These are phyloP conservation scores for Ramaria rubella DNA, from an alignment of 768 basidiomycete genomes.

Conservation along the genomic window DNA sequence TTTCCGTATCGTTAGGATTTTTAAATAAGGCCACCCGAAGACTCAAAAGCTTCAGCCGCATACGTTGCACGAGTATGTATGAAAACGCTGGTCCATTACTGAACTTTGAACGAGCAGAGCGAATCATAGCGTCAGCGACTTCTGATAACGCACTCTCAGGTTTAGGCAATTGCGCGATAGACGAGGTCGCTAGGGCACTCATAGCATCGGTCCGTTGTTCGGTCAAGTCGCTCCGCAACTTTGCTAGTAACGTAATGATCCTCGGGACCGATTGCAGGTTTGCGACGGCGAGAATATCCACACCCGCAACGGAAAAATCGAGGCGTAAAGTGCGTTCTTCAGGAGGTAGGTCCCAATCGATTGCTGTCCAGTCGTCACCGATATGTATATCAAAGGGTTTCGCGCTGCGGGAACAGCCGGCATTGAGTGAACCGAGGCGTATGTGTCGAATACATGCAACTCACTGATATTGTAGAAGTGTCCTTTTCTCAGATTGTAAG, in stretches of 20 bases:
- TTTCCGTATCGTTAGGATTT: slow-evolving; percentile 68
- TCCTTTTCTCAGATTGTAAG: slow-evolving; percentile 72
- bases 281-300: slow-evolving; percentile 57
- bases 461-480: slow-evolving; percentile 69
- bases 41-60: slow-evolving; percentile 59
- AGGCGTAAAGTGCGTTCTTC: slow-evolving; percentile 55
- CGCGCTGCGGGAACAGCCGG: slow-evolving; percentile 39
- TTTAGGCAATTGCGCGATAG: slow-evolving; percentile 60
- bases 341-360: slow-evolving; percentile 32
- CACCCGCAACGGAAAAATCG: slow-evolving; percentile 68
- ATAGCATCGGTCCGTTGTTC: slow-evolving; percentile 70
- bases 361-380: slow-evolving; percentile 74
- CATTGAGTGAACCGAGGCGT: neutral
- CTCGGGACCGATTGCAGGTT: slow-evolving; percentile 75
- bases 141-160: slow-evolving; percentile 77
- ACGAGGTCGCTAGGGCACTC: slow-evolving; percentile 71
- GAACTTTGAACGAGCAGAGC: slow-evolving; percentile 64
- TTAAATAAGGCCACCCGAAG: slow-evolving; percentile 73
- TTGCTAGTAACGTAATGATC: slow-evolving; percentile 65
- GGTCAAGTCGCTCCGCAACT: slow-evolving; percentile 67
- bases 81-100: slow-evolving; percentile 57
- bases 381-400: slow-evolving; percentile 72
- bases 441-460: slow-evolving; percentile 18
- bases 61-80: slow-evolving; percentile 62
- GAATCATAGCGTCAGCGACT: slow-evolving; percentile 80